Conservation (phyloP, 306 rosid genomes). For the Carpinus fangiana region DNA sequence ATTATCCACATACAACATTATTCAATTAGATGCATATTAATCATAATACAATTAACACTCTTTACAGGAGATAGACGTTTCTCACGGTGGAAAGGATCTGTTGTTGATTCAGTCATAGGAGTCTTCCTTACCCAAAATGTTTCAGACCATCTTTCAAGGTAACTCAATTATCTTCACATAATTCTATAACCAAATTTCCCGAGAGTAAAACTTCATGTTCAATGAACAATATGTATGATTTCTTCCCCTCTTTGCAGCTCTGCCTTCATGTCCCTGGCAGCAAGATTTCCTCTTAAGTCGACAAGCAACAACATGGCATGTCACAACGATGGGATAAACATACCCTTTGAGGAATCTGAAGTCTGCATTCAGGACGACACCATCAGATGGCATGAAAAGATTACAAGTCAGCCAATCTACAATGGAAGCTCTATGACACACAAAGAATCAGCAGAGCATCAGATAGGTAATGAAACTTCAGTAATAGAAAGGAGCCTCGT, state of each 20-base stretch:
- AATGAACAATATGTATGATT: conserved; percentile 16
- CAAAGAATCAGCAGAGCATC: conserved; percentile 36
- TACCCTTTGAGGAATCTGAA: conserved; percentile 48
- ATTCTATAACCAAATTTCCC: conserved; percentile 13
- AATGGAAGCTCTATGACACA: conserved; percentile 37
- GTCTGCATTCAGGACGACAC: conserved; percentile 43
- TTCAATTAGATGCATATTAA: conserved; percentile 23
- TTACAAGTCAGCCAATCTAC: conserved; percentile 39
- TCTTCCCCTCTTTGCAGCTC: conserved; percentile 66
- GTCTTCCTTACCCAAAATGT: conserved; percentile 97
- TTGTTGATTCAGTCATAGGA: conserved; percentile 90
- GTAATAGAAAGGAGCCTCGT: conserved; percentile 30
- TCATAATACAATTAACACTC: conserved; percentile 17
- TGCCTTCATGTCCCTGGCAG: conserved; percentile 91
- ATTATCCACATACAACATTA: conserved; percentile 17
- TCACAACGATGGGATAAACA: conserved; percentile 33
- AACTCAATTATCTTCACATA: conserved; percentile 24
- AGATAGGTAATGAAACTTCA: conserved; percentile 34
- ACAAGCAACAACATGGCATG: conserved; percentile 38
- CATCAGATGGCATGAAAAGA: conserved; percentile 41
- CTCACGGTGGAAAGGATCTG: conserved; percentile 97
- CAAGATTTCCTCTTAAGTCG: conserved; percentile 64
- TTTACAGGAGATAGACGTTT: conserved; percentile 89
- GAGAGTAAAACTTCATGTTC: conserved; percentile 17
- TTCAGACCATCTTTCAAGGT: conserved; percentile 97